phyloP scores from a whole-genome alignment of 257 asterid species.

The Orobanche coerulescens region DNA sequence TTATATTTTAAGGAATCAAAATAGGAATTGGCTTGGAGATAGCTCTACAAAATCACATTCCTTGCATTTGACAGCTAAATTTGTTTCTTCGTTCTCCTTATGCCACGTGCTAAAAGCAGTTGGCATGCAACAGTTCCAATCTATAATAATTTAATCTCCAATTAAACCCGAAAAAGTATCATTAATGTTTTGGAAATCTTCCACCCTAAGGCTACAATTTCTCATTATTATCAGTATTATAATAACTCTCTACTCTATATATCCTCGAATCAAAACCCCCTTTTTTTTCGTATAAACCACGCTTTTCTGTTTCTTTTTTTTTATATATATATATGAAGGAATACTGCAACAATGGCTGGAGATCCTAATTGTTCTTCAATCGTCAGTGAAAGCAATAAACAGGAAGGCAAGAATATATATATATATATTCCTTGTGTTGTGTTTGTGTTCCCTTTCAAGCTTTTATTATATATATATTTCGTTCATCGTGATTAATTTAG shows the following conservation, averaged over 20 bases:
- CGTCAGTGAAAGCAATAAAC: background rate
- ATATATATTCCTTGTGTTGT: too few species aligned
- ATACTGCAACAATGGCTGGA: constrained; percentile 12
- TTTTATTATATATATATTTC: background rate
- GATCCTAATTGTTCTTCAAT: constrained; percentile 21
- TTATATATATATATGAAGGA: background rate
- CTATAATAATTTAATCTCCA: too few species aligned
- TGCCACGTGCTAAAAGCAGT: background rate
- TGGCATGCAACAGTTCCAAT: background rate
- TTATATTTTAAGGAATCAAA: too few species aligned
- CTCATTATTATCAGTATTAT: too few species aligned
- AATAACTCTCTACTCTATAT: too few species aligned
- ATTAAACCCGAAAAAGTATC: background rate
- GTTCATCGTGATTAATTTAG: background rate
- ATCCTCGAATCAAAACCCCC: constrained; percentile 5
- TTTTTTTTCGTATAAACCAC: background rate
- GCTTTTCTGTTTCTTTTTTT: background rate
- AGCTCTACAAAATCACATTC: too few species aligned
- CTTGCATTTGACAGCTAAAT: too few species aligned
- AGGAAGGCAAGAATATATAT: background rate
- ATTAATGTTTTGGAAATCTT: background rate
- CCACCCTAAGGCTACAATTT: too few species aligned
- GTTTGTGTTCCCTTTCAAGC: background rate
- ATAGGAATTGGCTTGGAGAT: too few species aligned
- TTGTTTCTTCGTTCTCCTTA: background rate